phyloP scores from a whole-genome alignment of 495 filamentous ascomycete species.

The Penicillium parvum region DNA sequence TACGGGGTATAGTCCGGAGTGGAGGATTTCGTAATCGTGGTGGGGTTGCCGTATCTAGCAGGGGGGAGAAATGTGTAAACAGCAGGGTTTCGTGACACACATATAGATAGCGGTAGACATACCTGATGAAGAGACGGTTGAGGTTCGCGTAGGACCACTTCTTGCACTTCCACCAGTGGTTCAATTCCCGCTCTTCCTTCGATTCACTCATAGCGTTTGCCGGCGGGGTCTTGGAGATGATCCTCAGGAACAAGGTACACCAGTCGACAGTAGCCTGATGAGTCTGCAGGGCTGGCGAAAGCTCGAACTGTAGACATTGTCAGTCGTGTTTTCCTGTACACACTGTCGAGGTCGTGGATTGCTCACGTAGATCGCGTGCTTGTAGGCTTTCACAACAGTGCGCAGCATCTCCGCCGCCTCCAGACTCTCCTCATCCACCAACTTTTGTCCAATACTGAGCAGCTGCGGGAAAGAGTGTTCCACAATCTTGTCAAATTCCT shows the following conservation, averaged over 20 bases:
- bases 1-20: conserved; percentile 69
- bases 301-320: conserved; percentile 64
- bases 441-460: conserved; percentile 74
- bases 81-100: neutral
- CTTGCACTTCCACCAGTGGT: conserved; percentile 99
- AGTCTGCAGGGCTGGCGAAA: conserved; percentile 68
- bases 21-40: conserved; percentile 60
- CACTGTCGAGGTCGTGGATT: neutral
- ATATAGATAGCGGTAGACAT: conserved; percentile 22
- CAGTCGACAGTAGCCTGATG: conserved; percentile 84
- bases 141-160: conserved; percentile 98
- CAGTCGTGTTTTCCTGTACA: conserved; percentile 12
- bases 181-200: conserved; percentile 77
- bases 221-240: conserved; percentile 81
- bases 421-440: conserved; percentile 83
- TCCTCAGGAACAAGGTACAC: conserved; percentile 89
- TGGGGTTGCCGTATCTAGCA: conserved; percentile 81
- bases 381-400: conserved; percentile 90
- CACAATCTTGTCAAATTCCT: conserved; percentile 91
- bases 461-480: conserved; percentile 88
- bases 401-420: conserved; percentile 97
- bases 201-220: conserved; percentile 75
- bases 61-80: conserved; percentile 5
- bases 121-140: conserved; percentile 92
- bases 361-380: conserved; percentile 94